Conservation (phyloP, 228 moss, liverwort and hornwort genomes). For the Sphagnum magellanicum region DNA sequence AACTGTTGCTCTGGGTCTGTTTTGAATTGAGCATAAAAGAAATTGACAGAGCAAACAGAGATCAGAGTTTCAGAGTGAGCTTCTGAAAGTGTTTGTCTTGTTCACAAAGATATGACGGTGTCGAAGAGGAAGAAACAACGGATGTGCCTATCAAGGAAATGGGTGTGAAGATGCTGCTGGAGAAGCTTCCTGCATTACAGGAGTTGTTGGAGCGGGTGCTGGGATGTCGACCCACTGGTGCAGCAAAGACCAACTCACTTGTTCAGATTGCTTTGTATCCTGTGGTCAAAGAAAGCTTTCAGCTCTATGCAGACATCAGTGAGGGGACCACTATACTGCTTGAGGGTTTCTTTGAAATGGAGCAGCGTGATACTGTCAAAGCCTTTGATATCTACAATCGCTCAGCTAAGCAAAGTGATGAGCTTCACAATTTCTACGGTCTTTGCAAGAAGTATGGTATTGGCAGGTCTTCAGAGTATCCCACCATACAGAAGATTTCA, state of each 20-base stretch:
- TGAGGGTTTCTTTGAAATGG: constrained; percentile 49
- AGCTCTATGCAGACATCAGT: constrained; percentile 50
- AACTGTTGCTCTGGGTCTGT: no score
- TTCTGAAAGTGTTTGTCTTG: background rate
- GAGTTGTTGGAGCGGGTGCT: constrained; percentile 91
- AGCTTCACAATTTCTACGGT: constrained; percentile 1
- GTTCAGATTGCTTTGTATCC: constrained; percentile 76
- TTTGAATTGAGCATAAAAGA: no score
- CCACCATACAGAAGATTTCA: constrained; percentile 13
- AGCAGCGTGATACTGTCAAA: constrained; percentile 28
- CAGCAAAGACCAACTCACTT: constrained; percentile 66
- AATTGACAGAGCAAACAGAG: background rate
- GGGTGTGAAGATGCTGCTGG: constrained; percentile 58
- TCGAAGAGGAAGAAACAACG: constrained; percentile 13
- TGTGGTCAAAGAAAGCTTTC: constrained; percentile 66
- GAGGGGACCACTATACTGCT: constrained; percentile 38
- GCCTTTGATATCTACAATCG: constrained; percentile 42
- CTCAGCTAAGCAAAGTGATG: constrained; percentile 10
- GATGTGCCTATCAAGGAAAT: constrained; percentile 67
- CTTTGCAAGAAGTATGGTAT: constrained; percentile 24
- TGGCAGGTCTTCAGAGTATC: constrained; percentile 14
- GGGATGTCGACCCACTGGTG: constrained; percentile 83
- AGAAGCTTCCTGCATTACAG: constrained; percentile 83
- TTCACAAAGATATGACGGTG: constrained; percentile 17
- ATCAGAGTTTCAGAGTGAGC: constrained; percentile 5